Evolutionary conservation across 495 filamentous ascomycete species (phyloP), one percentile per base, ranked within the genome.

Genomic region (Penicillium fimorum): DNA sequence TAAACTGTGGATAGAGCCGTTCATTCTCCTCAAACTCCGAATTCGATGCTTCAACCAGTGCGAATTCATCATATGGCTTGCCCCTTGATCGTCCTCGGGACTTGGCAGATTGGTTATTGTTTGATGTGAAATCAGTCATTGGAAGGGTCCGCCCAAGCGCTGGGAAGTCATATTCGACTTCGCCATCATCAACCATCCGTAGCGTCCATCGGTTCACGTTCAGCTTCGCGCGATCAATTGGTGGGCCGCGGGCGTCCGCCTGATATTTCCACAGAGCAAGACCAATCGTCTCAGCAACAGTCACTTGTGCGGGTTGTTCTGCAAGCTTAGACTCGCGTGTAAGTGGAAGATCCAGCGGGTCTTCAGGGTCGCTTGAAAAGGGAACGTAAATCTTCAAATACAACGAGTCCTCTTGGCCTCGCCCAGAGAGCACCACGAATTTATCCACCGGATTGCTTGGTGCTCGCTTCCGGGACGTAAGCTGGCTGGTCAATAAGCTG

Each of bases 141-240:
- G 87, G 83, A 60, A 89, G 87, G 25, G 83, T 91, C 41, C 94
- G 82, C 53, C 86, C 84, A 8, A 97, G 76, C 0, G 94, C 84
- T 5, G 92, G 92, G 60, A 99, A 97, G 66, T 99, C 94, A 62
- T 90, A 91, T 61, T 99, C 94, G 4, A 97, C 88, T 64, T 99
- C 94, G 9, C 89, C 92, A 63, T 92, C 89, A 60, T 99, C 94
- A 8, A 97, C 90, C 89, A 99, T 96, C 29, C 92, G 81, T 15
- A 99, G 73, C 10, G 86, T 88, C 93, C 94, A 99, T 65, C 85
- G 83, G 63, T 97, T 97, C 47, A 96, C 88, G 54, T 91, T 93
- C 30, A 88, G 71, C 64, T 91, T 89, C 29, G 84, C 80, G 17
- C 76, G 74, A 2, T 83, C 78, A 12, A 97, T 78, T 2, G 81